Evolutionary conservation across 805 yeast species (phyloP), one percentile per base, ranked within the genome.

Genomic region (Nakazawaea anatomiae): DNA sequence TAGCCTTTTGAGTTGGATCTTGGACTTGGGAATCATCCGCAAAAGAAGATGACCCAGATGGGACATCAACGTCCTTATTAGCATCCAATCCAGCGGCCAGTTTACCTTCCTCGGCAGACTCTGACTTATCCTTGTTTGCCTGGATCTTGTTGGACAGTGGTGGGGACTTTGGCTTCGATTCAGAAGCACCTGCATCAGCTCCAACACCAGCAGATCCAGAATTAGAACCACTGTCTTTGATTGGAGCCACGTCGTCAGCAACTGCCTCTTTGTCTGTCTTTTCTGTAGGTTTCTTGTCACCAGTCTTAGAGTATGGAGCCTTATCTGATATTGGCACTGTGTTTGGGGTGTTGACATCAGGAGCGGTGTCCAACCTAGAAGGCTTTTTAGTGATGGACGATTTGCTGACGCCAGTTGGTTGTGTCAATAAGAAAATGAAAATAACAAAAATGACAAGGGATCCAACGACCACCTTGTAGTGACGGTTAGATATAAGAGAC

Each of bases 391-490:
- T 12, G 52, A 65, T 71, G 12, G 71, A 52, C 4, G 71, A 60
- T 42, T 59, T 55, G 9, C 66, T 60, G 45, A 73, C 63, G 32
- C 71, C 61, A 47, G 64, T 58, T 43, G 75, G 72, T 1, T 82
- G 71, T 3, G 77, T 63, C 47, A 75, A 72, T 48, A 83, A 68
- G 57, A 82, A 72, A 39, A 76, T 66, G 27, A 81, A 69, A 48
- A 83, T 63, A 58, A 74, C 71, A 46, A 83, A 64, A 32, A 81
- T 64, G 28, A 77, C 77, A 42, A 80, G 57, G 1, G 82, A 76
- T 10, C 78, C 78, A 10, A 80, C 62, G 12, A 78, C 56, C 54
- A 78, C 73, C 53, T 87, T 80, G 57, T 76, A 67, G 63, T 78
- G 79, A 60, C 80, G 71, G 52, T 72, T 66, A 57, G 73, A 62